Conservation (phyloP, 1,284 basidiomycete genomes). For the Cronartium ribicola region DNA sequence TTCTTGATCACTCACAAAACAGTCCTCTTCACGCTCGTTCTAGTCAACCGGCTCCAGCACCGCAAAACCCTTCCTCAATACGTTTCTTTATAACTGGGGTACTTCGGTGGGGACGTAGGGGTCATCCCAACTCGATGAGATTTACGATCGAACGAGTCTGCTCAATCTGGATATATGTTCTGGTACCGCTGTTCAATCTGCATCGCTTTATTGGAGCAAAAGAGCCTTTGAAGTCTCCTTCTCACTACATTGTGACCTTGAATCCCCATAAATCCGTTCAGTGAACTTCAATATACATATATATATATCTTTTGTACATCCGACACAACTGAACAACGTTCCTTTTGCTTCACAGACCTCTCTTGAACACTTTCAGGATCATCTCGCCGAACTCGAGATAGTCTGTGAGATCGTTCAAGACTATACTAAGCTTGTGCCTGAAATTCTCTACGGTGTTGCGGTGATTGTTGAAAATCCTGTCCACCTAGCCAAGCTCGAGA, state of each 20-base stretch:
- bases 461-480: constrained; percentile 20
- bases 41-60: too few relatives aligned
- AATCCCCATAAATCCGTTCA: background rate
- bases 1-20: too few relatives aligned
- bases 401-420: constrained; percentile 23
- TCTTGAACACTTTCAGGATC: constrained; percentile 17
- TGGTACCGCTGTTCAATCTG: background rate
- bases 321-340: background rate
- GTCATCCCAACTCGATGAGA: constrained; percentile 4
- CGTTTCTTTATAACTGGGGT: too few relatives aligned
- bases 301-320: background rate
- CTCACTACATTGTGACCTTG: background rate
- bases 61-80: too few relatives aligned
- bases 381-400: constrained; percentile 21
- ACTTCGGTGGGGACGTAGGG: background rate
- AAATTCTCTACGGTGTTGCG: constrained; percentile 33
- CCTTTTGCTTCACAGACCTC: constrained; percentile 5
- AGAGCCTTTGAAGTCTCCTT: background rate
- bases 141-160: background rate
- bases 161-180: background rate
- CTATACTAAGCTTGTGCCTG: constrained; percentile 29
- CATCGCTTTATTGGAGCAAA: background rate
- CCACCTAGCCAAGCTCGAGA: constrained; percentile 13
- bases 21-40: too few relatives aligned
- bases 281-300: background rate